These are phyloP conservation scores for Wickerhamomyces sp. DNA, from an alignment of 1,139 yeast genomes.

Conservation along the genomic window DNA sequence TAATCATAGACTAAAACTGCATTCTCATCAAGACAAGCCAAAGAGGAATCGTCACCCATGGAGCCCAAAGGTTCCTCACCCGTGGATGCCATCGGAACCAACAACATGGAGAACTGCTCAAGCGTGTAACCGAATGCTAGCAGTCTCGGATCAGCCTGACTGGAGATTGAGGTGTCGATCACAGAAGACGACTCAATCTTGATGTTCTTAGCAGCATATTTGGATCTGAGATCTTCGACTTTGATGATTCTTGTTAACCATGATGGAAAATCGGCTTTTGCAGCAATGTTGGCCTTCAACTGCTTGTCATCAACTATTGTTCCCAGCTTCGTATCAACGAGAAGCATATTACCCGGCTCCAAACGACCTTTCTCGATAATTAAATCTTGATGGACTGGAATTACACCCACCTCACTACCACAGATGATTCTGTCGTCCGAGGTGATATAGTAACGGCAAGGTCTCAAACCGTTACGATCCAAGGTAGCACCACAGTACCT, in stretches of 20 bases:
- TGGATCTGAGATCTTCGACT: slow-evolving; percentile 65
- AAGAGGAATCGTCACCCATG: slow-evolving; percentile 98
- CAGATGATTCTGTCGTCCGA: slow-evolving; percentile 94
- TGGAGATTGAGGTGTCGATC: slow-evolving; percentile 21
- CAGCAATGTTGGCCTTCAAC: slow-evolving; percentile 75
- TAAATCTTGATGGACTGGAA: slow-evolving; percentile 78
- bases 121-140: slow-evolving; percentile 88
- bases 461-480: slow-evolving; percentile 96
- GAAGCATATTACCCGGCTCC: slow-evolving; percentile 94
- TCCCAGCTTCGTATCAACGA: slow-evolving; percentile 92
- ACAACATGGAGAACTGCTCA: slow-evolving; percentile 77
- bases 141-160: slow-evolving; percentile 75
- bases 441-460: slow-evolving; percentile 95
- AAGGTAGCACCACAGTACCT: slow-evolving; percentile 97
- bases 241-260: slow-evolving; percentile 88
- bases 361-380: slow-evolving; percentile 88
- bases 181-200: slow-evolving; percentile 23
- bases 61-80: slow-evolving; percentile 96
- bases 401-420: slow-evolving; percentile 98
- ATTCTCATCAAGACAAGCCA: slow-evolving; percentile 91
- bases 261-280: slow-evolving; percentile 84
- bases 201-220: slow-evolving; percentile 48
- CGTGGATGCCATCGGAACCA: slow-evolving; percentile 90
- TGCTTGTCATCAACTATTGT: slow-evolving; percentile 90
- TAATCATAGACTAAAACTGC: slow-evolving; percentile 89